Conservation (phyloP, 2,329 filamentous ascomycete genomes). For the Fusarium palustre region DNA sequence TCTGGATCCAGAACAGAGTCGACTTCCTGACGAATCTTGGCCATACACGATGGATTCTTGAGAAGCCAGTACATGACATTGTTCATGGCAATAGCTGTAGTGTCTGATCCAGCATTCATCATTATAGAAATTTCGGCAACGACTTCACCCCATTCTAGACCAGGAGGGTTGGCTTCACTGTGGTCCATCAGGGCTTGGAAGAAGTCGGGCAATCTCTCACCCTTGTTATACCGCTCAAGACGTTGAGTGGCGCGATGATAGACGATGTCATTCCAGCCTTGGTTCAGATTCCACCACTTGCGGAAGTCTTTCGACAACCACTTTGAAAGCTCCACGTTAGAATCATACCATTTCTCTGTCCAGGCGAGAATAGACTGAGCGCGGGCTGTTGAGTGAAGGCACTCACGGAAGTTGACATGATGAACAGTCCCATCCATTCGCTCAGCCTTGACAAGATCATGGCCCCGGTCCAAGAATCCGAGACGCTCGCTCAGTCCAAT, state of each 20-base stretch:
- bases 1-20: conserved; percentile 57
- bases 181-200: conserved; percentile 67
- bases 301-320: conserved; percentile 57
- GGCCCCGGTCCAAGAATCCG: conserved; percentile 62
- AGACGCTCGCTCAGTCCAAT: conserved; percentile 65
- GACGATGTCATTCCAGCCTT: conserved; percentile 55
- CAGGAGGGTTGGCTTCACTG: conserved; percentile 52
- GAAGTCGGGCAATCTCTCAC: conserved; percentile 69
- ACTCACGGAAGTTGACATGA: conserved; percentile 61
- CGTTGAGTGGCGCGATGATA: conserved; percentile 56
- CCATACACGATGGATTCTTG: conserved; percentile 56
- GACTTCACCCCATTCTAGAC: conserved; percentile 68
- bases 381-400: conserved; percentile 62
- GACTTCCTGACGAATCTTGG: conserved; percentile 58
- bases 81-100: conserved; percentile 61
- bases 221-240: conserved; percentile 46
- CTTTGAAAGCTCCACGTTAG: conserved; percentile 60
- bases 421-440: conserved; percentile 60
- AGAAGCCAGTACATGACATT: conserved; percentile 66
- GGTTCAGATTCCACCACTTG: conserved; percentile 44
- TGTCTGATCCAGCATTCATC: conserved; percentile 63
- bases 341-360: conserved; percentile 63
- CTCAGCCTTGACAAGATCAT: conserved; percentile 58
- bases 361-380: conserved; percentile 64
- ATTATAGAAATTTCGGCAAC: conserved; percentile 67